phyloP scores from a whole-genome alignment of 208 protist species.

The Lotmaria passim region DNA sequence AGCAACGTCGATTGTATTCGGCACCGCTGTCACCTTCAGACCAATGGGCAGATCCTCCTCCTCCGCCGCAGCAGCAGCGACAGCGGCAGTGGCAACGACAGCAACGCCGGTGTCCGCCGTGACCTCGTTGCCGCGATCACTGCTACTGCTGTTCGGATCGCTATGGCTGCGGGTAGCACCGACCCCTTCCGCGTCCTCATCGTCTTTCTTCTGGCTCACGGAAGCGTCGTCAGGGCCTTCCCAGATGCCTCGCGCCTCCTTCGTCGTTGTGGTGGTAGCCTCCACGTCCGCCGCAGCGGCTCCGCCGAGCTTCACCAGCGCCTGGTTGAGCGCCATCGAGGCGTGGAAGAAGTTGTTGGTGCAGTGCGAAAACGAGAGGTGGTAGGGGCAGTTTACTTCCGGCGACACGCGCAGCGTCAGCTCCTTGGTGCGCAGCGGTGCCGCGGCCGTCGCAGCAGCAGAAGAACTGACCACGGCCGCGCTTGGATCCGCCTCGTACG shows the following conservation, averaged over 20 bases:
- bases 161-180: too few species aligned
- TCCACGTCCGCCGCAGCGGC: slow-evolving; percentile 4
- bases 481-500: background rate
- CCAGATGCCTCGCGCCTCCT: too few species aligned
- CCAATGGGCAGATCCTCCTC: slow-evolving; percentile 25
- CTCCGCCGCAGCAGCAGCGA: background rate
- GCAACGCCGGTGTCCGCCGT: too few species aligned
- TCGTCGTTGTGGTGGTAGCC: too few species aligned
- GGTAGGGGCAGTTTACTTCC: slow-evolving; percentile 26
- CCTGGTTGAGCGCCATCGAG: slow-evolving; percentile 10
- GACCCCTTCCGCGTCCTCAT: too few species aligned
- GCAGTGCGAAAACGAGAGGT: slow-evolving; percentile 34
- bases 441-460: background rate
- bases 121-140: too few species aligned
- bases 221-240: too few species aligned
- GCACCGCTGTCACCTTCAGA: slow-evolving; percentile 15
- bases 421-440: slow-evolving; percentile 25
- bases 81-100: too few species aligned
- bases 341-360: slow-evolving; percentile 27
- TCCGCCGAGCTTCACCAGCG: background rate
- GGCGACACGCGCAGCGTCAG: slow-evolving; percentile 27
- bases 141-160: background rate
- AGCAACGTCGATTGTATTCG: slow-evolving; percentile 17
- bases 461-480: background rate
- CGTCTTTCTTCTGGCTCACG: too few species aligned